Conservation (phyloP, 1,284 basidiomycete genomes). For the Sanghuangporus weigelae region DNA sequence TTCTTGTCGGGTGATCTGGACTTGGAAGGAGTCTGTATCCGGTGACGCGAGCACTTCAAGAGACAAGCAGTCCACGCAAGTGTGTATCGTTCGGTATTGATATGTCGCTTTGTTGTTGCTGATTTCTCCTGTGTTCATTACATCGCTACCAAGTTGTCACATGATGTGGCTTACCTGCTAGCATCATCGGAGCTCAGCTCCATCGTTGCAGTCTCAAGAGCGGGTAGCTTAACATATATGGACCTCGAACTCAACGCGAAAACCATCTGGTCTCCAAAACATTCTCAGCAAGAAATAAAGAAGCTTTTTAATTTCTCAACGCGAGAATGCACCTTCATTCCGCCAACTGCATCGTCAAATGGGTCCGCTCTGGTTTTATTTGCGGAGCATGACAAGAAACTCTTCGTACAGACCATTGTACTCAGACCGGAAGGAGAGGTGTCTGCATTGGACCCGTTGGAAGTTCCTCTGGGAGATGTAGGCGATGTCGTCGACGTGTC, state of each 20-base stretch:
- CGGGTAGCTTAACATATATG: constrained; percentile 41
- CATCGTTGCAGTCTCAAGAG: constrained; percentile 37
- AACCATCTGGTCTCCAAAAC: constrained; percentile 28
- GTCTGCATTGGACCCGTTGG: constrained; percentile 16
- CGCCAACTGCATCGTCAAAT: constrained; percentile 26
- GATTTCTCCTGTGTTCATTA: background rate
- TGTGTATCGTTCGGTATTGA: constrained; percentile 29
- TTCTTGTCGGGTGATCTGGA: constrained; percentile 48
- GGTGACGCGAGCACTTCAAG: constrained; percentile 30
- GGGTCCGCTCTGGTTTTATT: constrained; percentile 31
- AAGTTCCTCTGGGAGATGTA: constrained; percentile 16
- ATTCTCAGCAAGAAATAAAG: constrained; percentile 28
- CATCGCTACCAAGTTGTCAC: background rate
- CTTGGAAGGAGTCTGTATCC: constrained; percentile 54
- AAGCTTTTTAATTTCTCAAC: constrained; percentile 43
- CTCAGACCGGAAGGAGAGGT: constrained; percentile 6
- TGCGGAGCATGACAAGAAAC: constrained; percentile 10
- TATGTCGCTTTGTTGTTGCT: constrained; percentile 6
- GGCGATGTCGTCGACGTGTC: constrained; percentile 32
- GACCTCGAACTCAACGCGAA: constrained; percentile 35
- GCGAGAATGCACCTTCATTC: constrained; percentile 39
- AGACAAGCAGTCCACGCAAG: constrained; percentile 37
- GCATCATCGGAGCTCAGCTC: background rate
- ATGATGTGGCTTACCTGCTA: background rate
- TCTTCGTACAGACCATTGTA: constrained; percentile 13